phyloP scores from a whole-genome alignment of 176 grass and related monocot genomes.

The Panicum miliaceum region DNA sequence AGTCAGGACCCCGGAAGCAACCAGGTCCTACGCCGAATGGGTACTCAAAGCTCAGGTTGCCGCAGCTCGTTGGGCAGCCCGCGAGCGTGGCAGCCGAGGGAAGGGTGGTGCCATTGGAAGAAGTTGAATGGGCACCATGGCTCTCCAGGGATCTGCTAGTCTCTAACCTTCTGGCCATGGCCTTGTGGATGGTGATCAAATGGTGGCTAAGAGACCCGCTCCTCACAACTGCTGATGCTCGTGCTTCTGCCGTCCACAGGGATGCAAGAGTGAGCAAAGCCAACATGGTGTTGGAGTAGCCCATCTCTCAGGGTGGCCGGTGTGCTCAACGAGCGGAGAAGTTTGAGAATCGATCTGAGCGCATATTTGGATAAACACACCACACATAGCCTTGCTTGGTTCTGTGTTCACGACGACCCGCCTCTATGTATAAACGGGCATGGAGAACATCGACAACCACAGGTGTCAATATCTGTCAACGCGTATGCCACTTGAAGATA shows the following conservation, averaged over 20 bases:
- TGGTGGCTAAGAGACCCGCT: neutral
- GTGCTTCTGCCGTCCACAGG: neutral
- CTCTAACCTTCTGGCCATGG: neutral
- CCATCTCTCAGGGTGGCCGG: neutral
- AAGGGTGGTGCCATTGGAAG: neutral
- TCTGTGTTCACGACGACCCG: neutral
- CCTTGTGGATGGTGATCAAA: neutral
- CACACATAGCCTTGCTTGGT: neutral
- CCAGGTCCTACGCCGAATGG: constrained; percentile 33
- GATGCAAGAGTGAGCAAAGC: neutral
- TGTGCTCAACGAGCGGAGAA: neutral
- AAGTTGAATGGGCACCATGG: neutral
- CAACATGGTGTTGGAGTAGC: neutral
- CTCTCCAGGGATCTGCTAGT: neutral
- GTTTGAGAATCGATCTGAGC: neutral
- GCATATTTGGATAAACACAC: neutral
- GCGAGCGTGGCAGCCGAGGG: constrained; percentile 9
- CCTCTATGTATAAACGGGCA: neutral
- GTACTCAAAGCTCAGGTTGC: constrained; percentile 35
- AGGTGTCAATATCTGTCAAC: neutral
- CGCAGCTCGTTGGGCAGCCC: constrained; percentile 23
- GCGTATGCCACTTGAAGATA: too few species aligned
- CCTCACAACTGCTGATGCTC: neutral
- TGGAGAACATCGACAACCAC: too few species aligned
- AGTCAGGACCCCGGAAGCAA: neutral